Evolutionary conservation across 495 filamentous ascomycete species (phyloP).

Genomic region (Hypoxylon fragiforme): DNA sequence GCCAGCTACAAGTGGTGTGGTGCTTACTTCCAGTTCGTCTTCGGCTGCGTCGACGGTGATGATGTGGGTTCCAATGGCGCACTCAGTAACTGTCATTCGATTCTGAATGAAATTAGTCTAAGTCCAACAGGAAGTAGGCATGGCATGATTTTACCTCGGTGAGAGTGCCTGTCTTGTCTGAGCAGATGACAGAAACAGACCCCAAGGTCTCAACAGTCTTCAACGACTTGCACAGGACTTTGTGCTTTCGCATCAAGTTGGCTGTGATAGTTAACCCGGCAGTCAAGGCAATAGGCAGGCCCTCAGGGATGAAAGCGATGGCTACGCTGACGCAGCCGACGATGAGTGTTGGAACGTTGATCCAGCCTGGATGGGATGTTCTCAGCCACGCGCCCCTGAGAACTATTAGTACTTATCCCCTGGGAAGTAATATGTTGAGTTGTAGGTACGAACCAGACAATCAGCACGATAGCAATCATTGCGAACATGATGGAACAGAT

Average conservation of each 20-base stretch:
- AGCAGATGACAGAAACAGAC: slow-evolving; percentile 67
- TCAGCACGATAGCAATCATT: slow-evolving; percentile 58
- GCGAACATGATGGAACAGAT: slow-evolving; percentile 61
- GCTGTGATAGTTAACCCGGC: slow-evolving; percentile 60
- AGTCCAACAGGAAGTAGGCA: neutral
- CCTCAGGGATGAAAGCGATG: slow-evolving; percentile 75
- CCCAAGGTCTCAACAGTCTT: slow-evolving; percentile 73
- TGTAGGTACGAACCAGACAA: slow-evolving; percentile 63
- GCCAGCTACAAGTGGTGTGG: slow-evolving; percentile 33
- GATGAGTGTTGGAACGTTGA: slow-evolving; percentile 68
- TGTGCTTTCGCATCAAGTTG: slow-evolving; percentile 63
- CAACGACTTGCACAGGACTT: slow-evolving; percentile 66
- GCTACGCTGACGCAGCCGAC: slow-evolving; percentile 68
- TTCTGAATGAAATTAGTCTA: slow-evolving; percentile 46
- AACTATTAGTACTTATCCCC: slow-evolving; percentile 9
- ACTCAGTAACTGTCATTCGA: slow-evolving; percentile 64
- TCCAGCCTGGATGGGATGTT: slow-evolving; percentile 62
- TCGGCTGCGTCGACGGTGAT: slow-evolving; percentile 46
- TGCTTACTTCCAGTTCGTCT: slow-evolving; percentile 42
- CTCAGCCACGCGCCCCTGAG: slow-evolving; percentile 66
- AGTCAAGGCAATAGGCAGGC: slow-evolving; percentile 69
- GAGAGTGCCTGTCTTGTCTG: slow-evolving; percentile 71
- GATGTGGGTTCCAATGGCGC: slow-evolving; percentile 46
- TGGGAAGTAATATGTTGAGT: no score
- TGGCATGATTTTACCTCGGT: slow-evolving; percentile 53